phyloP scores from a whole-genome alignment of 2,329 filamentous ascomycete species.

The Graphilbum fragrans region DNA sequence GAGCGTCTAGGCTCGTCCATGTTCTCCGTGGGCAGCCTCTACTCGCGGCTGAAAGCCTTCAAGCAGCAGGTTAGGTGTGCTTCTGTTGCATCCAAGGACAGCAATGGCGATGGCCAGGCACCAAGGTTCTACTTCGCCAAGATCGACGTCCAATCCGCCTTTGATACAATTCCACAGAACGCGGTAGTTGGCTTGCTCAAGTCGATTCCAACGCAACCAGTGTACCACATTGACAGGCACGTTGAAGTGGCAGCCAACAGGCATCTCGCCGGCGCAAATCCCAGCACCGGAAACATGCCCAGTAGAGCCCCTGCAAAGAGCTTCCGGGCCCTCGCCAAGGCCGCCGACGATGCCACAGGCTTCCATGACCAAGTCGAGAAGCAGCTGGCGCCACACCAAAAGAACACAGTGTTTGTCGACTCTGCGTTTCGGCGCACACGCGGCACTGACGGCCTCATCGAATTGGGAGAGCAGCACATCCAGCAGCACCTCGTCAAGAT shows the following conservation, averaged over 20 bases:
- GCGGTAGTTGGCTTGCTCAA: slow-evolving; percentile 56
- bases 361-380: slow-evolving; percentile 34
- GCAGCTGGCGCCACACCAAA: slow-evolving; percentile 29
- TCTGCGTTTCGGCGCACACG: slow-evolving; percentile 46
- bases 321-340: slow-evolving; percentile 41
- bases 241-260: slow-evolving; percentile 41
- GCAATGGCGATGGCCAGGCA: slow-evolving; percentile 7
- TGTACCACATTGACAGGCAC: slow-evolving; percentile 64
- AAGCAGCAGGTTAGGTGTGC: slow-evolving; percentile 32
- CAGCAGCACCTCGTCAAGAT: slow-evolving; percentile 75
- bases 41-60: slow-evolving; percentile 59
- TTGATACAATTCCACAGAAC: slow-evolving; percentile 85
- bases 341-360: slow-evolving; percentile 24
- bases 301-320: slow-evolving; percentile 14
- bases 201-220: slow-evolving; percentile 40
- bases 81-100: no score
- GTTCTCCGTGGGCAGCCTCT: slow-evolving; percentile 72
- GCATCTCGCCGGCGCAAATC: slow-evolving; percentile 16
- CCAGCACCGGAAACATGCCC: slow-evolving; percentile 14
- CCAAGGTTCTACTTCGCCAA: slow-evolving; percentile 73
- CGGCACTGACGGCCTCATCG: slow-evolving; percentile 46
- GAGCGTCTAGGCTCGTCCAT: slow-evolving; percentile 63
- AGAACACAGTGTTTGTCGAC: slow-evolving; percentile 69
- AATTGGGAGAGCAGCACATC: slow-evolving; percentile 70
- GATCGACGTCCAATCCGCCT: slow-evolving; percentile 81